Conservation (phyloP, 2,329 filamentous ascomycete genomes). For the Xylariaceae sp. region DNA sequence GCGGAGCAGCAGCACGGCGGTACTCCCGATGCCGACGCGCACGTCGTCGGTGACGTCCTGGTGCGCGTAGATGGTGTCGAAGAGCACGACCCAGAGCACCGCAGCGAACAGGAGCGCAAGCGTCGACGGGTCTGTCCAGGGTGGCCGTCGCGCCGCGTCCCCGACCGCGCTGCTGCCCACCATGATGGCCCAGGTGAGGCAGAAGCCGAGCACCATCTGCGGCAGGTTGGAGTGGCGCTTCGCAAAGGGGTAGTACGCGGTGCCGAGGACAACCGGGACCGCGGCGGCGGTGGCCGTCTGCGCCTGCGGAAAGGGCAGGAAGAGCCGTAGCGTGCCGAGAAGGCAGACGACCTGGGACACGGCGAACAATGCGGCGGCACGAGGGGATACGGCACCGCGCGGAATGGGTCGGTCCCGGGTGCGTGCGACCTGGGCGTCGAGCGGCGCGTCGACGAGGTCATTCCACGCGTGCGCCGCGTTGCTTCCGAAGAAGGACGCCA, state of each 20-base stretch:
- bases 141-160: not conserved
- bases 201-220: conserved; percentile 41
- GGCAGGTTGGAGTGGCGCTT: conserved; percentile 39
- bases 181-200: conserved; percentile 34
- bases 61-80: conserved; percentile 42
- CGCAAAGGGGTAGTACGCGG: conserved; percentile 37
- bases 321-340: no score
- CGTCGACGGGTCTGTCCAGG: conserved; percentile 19
- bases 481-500: conserved; percentile 32
- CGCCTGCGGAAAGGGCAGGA: conserved; percentile 17
- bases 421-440: conserved; percentile 35
- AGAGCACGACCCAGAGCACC: conserved; percentile 38
- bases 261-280: conserved; percentile 27
- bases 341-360: conserved; percentile 23
- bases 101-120: no score
- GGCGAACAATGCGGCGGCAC: conserved; percentile 34
- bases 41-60: conserved; percentile 39
- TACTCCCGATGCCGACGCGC: conserved; percentile 36
- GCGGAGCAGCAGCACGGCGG: conserved; percentile 36
- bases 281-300: conserved; percentile 5
- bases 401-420: conserved; percentile 38
- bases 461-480: conserved; percentile 39
- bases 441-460: conserved; percentile 38
- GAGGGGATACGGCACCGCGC: conserved; percentile 33
- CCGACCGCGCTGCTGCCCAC: conserved; percentile 29